Evolutionary conservation across 345 rosid species (phyloP).

Genomic region (Eucalyptus marginata): DNA sequence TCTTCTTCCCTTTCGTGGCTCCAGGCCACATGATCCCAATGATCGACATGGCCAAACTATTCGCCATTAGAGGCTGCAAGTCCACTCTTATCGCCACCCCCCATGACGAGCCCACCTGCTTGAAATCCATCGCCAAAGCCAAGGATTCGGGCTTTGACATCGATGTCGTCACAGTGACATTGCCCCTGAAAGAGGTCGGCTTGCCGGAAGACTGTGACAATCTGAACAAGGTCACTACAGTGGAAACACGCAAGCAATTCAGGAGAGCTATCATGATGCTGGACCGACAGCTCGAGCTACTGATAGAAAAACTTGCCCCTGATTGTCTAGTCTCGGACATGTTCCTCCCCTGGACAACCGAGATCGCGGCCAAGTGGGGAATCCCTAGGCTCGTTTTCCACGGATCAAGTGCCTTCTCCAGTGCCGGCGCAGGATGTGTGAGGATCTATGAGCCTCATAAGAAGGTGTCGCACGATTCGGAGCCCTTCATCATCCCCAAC

Average conservation of each 20-base stretch:
- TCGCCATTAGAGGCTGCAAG: background rate
- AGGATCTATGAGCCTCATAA: background rate
- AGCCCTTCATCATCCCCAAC: background rate
- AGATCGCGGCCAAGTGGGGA: conserved; percentile 4
- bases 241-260: background rate
- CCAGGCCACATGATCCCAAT: background rate
- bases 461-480: conserved; percentile 8
- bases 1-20: background rate
- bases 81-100: conserved; percentile 3
- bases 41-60: background rate
- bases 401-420: conserved; percentile 12
- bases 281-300: conserved; percentile 9
- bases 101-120: background rate
- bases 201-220: conserved; percentile 9
- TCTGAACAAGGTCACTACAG: background rate
- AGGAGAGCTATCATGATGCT: background rate
- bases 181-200: conserved; percentile 9
- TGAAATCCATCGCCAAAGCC: background rate
- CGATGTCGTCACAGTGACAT: background rate
- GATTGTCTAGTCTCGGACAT: conserved; percentile 17
- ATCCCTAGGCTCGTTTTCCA: conserved; percentile 25
- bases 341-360: background rate
- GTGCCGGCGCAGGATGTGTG: background rate
- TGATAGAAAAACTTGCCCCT: conserved; percentile 2
- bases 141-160: conserved; percentile 3